A percentile compares a stretch with the other conserved stretches of the same genome.
Conservation (phyloP, 208 protist genomes). For the Sergeia podlipaevii region DNA sequence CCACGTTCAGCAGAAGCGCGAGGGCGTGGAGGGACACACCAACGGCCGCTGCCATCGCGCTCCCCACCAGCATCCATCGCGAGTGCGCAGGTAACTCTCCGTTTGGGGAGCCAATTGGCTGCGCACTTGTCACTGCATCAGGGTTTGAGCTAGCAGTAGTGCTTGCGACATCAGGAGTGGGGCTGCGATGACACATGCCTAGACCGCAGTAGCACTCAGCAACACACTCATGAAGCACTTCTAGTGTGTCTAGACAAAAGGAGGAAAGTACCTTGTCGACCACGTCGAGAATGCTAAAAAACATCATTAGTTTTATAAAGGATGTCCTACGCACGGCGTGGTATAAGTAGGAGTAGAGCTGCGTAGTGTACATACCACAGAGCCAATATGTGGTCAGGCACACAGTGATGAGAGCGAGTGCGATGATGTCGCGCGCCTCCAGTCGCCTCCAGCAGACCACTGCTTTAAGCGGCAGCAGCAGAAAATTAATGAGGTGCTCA, state of each 20-base stretch:
- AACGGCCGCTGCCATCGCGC: conserved; percentile 15
- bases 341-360: conserved; percentile 77
- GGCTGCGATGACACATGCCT: too few species aligned
- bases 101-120: too few species aligned
- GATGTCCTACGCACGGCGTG: conserved; percentile 84
- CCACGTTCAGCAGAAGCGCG: conserved; percentile 77
- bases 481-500: conserved; percentile 23
- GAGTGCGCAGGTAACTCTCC: not conserved
- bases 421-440: conserved; percentile 21
- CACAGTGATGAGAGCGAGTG: conserved; percentile 23
- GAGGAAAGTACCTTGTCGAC: conserved; percentile 88
- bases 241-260: conserved; percentile 90
- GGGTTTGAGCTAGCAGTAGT: too few species aligned
- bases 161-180: too few species aligned
- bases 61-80: conserved; percentile 19
- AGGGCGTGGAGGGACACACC: conserved; percentile 69
- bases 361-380: too few species aligned
- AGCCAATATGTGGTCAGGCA: conserved; percentile 23
- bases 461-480: conserved; percentile 26
- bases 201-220: conserved; percentile 5
- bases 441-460: conserved; percentile 11
- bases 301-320: conserved; percentile 94
- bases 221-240: conserved; percentile 66
- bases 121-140: too few species aligned
- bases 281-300: conserved; percentile 93